Evolutionary conservation across 805 yeast species (phyloP).

Genomic region (Schizosaccharomyces cryophilus): DNA sequence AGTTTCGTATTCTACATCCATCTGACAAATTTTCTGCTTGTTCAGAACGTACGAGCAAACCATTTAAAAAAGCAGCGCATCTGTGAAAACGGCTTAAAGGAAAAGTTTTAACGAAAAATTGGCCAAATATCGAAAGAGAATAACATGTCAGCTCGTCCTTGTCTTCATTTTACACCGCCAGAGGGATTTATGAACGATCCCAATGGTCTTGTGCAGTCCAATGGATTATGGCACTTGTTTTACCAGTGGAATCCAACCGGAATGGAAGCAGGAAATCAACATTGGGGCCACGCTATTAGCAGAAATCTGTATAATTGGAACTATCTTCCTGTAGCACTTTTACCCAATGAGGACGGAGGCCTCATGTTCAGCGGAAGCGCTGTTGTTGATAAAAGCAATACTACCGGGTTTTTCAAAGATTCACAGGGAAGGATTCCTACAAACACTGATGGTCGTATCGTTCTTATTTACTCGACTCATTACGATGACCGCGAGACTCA

Average conservation of each 20-base stretch:
- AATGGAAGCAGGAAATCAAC: slow-evolving; percentile 16
- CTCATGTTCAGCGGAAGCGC: not conserved
- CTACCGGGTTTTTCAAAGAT: not conserved
- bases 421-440: not conserved
- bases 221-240: slow-evolving; percentile 17
- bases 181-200: slow-evolving; percentile 23
- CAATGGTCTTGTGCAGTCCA: slow-evolving; percentile 19
- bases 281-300: slow-evolving; percentile 21
- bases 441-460: not conserved
- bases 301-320: not conserved
- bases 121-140: too few species aligned
- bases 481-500: not conserved
- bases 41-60: too few species aligned
- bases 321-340: not conserved
- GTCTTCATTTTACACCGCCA: slow-evolving; percentile 16
- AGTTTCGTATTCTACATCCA: too few species aligned
- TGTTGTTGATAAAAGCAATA: not conserved
- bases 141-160: slow-evolving; percentile 1
- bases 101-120: too few species aligned
- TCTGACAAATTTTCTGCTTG: too few species aligned
- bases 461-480: not conserved
- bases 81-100: too few species aligned
- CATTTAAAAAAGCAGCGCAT: too few species aligned
- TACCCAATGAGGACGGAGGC: not conserved
- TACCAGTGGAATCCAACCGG: slow-evolving; percentile 19